These are phyloP conservation scores for Cryptococcus maquisensis DNA, from an alignment of 1,284 basidiomycete species.

Conservation along the genomic window DNA sequence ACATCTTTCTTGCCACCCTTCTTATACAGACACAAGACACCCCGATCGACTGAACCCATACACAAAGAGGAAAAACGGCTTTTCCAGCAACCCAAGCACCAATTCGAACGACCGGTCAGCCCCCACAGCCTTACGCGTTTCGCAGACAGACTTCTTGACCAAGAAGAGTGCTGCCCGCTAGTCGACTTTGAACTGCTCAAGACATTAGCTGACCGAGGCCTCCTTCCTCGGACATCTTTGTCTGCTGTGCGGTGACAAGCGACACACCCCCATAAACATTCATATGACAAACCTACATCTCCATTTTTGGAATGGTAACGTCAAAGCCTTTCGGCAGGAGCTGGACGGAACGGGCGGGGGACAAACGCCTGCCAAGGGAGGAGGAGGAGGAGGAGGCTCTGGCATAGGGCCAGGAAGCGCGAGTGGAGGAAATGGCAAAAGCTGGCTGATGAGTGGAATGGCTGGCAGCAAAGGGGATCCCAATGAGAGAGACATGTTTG, in stretches of 20 bases:
- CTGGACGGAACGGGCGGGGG: slow-evolving; percentile 54
- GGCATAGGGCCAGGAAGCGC: slow-evolving; percentile 41
- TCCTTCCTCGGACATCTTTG: slow-evolving; percentile 25
- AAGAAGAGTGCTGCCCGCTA: too few relatives aligned
- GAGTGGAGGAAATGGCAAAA: slow-evolving; percentile 54
- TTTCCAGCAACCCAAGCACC: not conserved
- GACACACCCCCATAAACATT: slow-evolving; percentile 1
- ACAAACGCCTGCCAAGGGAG: slow-evolving; percentile 14
- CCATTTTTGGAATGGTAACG: slow-evolving; percentile 67
- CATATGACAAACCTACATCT: slow-evolving; percentile 64
- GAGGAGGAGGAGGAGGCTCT: slow-evolving; percentile 42
- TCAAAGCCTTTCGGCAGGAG: slow-evolving; percentile 75
- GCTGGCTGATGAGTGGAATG: slow-evolving; percentile 59
- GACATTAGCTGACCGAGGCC: slow-evolving; percentile 21
- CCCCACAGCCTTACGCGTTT: not conserved
- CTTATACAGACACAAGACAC: not conserved
- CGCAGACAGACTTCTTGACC: not conserved
- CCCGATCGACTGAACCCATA: too few relatives aligned
- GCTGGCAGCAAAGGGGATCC: slow-evolving; percentile 48
- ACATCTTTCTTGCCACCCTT: too few relatives aligned
- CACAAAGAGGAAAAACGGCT: too few relatives aligned
- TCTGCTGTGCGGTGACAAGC: not conserved
- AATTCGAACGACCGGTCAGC: not conserved
- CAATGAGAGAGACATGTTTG: slow-evolving; percentile 44
- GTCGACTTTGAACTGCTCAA: too few relatives aligned